These are phyloP conservation scores for Schizophyllum commune DNA, from an alignment of 1,284 basidiomycete genomes.

Conservation along the genomic window DNA sequence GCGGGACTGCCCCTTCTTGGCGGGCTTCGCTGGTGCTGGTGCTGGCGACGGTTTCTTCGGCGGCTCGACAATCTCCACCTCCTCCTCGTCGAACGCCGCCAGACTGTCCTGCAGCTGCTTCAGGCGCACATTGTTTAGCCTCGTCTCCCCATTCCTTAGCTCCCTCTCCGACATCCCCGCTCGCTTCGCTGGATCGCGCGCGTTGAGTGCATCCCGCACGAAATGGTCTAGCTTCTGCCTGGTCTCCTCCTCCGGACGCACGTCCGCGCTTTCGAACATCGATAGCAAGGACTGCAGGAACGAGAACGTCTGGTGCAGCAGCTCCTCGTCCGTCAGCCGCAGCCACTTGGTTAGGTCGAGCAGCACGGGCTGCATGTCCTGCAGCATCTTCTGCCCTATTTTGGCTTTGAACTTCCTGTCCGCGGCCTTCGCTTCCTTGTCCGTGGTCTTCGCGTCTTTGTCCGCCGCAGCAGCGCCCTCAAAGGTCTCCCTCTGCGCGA, in stretches of 20 bases:
- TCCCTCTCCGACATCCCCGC: not conserved
- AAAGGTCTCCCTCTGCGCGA: conserved; percentile 73
- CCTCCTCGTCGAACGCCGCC: conserved; percentile 42
- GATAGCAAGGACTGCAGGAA: conserved; percentile 72
- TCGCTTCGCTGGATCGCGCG: conserved; percentile 28
- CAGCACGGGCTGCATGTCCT: conserved; percentile 70
- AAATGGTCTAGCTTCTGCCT: conserved; percentile 52
- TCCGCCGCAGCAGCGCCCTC: conserved; percentile 52
- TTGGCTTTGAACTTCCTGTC: conserved; percentile 9
- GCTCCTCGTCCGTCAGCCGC: conserved; percentile 82
- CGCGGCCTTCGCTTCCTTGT: conserved; percentile 52
- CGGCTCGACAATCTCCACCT: conserved; percentile 28
- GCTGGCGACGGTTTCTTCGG: conserved; percentile 1
- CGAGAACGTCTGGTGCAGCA: conserved; percentile 81
- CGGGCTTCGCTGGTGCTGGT: conserved; percentile 12
- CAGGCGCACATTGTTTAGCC: conserved; percentile 51
- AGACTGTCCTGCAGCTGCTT: conserved; percentile 52
- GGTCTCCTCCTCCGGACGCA: conserved; percentile 41
- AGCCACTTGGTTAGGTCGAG: conserved; percentile 79
- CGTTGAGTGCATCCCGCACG: conserved; percentile 47
- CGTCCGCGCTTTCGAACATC: conserved; percentile 51
- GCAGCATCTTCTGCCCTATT: conserved; percentile 67
- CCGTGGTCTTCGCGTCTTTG: conserved; percentile 1
- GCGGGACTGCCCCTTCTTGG: conserved; percentile 7
- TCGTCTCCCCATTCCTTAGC: conserved; percentile 22